Base-by-base conservation (phyloP, 768 basidiomycete genomes). In the Termitomyces sp. region DNA sequence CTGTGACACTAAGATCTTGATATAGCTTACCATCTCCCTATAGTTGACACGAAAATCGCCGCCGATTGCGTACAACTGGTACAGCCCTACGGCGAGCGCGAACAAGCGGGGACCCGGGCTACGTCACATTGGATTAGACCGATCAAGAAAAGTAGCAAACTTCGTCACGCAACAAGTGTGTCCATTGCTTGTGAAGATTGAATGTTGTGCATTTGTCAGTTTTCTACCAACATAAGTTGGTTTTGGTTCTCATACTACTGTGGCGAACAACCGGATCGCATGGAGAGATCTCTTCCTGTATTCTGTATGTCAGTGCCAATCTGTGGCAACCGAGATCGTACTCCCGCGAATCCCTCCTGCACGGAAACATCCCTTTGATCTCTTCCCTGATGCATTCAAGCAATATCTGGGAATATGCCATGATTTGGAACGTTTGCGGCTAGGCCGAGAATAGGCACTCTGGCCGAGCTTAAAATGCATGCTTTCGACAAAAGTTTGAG, bases 371-470 rank as follows among this genome's bases (percentile, higher is more conserved):
- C 39, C 39, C 36, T 44, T 30, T 47, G 6, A 6, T 52, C 39
- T 9, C 46, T 34, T 50, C 59, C 62, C 57, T 58, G 62, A 58
- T 52, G 24, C 48, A 42, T 63, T 58, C 53, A 55, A 34, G 55
- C 42, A 57, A 51, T 51, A 54, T 50, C 46, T 36, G 27, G 45
- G 18, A 54, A 54, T 41, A 39, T 54, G 37, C 18, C 34, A 53
- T 52, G 18, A 18, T 41, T 53, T 33, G 50, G 54, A 54, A 37
- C 55, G 45, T 59, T 53, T 36, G 22, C 39, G 52, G 54, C 48
- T 50, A 24, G 9, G 30, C 59, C 56, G 30, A 60, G 37, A 57
- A 57, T 47, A 47, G 49, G 20, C 27, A 20, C 31, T 24, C 41
- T 45, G n/a, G 39, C 33, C 47, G 6, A 39, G 48, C 47, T 56